Evolutionary conservation across 768 basidiomycete species (phyloP), one percentile per base, ranked within the genome.

Genomic region (Termitomyces sp.): DNA sequence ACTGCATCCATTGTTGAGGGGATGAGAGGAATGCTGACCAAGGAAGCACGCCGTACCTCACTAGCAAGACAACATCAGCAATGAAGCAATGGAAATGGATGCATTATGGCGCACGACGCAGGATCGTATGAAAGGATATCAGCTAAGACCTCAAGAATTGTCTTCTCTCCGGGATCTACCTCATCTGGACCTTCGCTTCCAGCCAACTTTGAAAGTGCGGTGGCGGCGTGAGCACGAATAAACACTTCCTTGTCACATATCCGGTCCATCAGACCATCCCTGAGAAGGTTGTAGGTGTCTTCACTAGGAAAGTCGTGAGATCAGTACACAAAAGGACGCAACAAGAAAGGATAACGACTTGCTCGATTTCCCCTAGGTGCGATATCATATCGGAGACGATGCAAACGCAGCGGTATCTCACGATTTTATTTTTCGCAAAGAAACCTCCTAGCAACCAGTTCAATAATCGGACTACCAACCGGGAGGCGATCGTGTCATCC

Each of bases 11-110:
- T 70, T 0, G 90, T 91, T 0, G 71, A 64, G 1, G 77, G 76
- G 0, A 79, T 75, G 17, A 87, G 71, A 1, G 91, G 87, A 1
- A 93, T 74, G 60, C 90, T 87, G 55, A 93, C 74, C 0, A 98
- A 77, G 1, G 88, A 88, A 0, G 93, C 89, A 24, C 93, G 85
- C 12, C 96, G 90, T n/a, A 98, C 95, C 62, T 98, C 96, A 1
- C 93, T 81, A 55, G 12, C 58, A 22, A 41, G 34, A 24, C 38
- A 4, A n/a, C 5, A 43, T 44, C n/a, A 41, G 21, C 24, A 22
- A 2, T 34, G n/a, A 24, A 24, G n/a, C 9, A 40, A 12, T 24
- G 21, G 5, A 0, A 30, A 17, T n/a, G n/a, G n/a, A n/a, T 14
- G 26, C n/a, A 2, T 5, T n/a, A 22, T 28, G 19, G 70, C 79